phyloP scores from a whole-genome alignment of 225 moss, liverwort and hornwort species.

The Pseudoscleropodium purum region DNA sequence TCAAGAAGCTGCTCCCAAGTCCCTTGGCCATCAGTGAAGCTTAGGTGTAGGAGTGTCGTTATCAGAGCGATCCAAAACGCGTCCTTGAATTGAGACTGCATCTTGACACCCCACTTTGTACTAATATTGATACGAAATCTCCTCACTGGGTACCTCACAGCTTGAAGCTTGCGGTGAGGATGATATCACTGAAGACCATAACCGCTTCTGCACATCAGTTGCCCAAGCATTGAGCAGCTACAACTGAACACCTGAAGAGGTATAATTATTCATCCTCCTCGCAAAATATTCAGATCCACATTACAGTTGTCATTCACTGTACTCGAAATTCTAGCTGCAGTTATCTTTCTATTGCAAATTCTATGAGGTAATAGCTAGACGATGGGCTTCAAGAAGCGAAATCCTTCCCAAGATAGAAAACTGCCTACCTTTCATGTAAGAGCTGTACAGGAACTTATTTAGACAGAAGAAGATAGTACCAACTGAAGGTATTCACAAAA shows the following conservation, averaged over 20 bases:
- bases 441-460: not conserved
- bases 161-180: not conserved
- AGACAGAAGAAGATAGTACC: not conserved
- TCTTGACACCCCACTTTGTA: not conserved
- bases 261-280: not conserved
- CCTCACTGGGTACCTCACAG: not conserved
- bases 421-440: not conserved
- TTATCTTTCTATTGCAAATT: not conserved
- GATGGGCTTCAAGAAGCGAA: not conserved
- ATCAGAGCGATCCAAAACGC: not conserved
- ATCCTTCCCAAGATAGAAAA: not conserved
- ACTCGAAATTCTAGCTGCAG: not conserved
- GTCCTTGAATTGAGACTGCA: slow-evolving; percentile 9
- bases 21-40: slow-evolving; percentile 16
- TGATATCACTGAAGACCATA: not conserved
- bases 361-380: not conserved
- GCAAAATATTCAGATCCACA: not conserved
- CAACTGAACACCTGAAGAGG: not conserved
- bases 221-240: not conserved
- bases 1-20: slow-evolving; percentile 28
- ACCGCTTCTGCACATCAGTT: not conserved
- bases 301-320: not conserved
- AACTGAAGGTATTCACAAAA: not conserved
- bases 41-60: not conserved
- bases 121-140: not conserved